These are phyloP conservation scores for Verticillium tricorpus DNA, from an alignment of 2,329 filamentous ascomycete genomes.

Conservation along the genomic window DNA sequence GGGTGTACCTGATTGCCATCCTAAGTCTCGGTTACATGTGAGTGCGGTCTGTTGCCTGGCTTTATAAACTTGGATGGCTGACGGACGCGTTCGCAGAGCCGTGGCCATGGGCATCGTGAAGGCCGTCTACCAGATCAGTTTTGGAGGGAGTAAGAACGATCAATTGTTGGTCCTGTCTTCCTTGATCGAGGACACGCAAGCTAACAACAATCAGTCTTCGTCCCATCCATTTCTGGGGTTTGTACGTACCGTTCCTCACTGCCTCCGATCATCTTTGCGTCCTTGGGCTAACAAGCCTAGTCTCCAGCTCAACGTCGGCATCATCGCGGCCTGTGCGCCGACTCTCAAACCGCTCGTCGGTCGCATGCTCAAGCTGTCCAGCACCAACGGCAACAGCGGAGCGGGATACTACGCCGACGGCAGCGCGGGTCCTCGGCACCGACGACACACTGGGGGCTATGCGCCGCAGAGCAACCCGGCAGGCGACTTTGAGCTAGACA, in stretches of 20 bases:
- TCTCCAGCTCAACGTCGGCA: conserved; percentile 21
- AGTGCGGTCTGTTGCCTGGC: conserved; percentile 8
- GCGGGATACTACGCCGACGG: not conserved
- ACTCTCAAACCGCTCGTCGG: conserved; percentile 20
- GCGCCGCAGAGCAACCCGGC: not conserved
- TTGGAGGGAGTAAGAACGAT: conserved; percentile 21
- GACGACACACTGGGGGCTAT: not conserved
- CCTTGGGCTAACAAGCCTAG: conserved; percentile 6
- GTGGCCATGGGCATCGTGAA: conserved; percentile 35
- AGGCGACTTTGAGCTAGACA: not conserved
- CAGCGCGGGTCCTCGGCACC: not conserved
- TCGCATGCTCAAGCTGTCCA: conserved; percentile 2
- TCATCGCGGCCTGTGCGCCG: conserved; percentile 20
- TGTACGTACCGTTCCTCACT: not conserved
- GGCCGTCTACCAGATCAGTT: conserved; percentile 27
- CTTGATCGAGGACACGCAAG: too few relatives aligned
- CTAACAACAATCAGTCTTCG: not conserved
- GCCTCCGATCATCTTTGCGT: not conserved
- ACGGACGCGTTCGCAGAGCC: conserved; percentile 19
- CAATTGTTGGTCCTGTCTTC: conserved; percentile 22
- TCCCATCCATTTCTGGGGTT: not conserved
- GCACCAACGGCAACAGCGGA: not conserved
- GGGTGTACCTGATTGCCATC: conserved; percentile 33
- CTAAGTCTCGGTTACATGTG: conserved; percentile 37
- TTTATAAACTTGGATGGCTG: not conserved